Conservation (phyloP, 768 basidiomycete species). For the Rhizopogon rudus region DNA sequence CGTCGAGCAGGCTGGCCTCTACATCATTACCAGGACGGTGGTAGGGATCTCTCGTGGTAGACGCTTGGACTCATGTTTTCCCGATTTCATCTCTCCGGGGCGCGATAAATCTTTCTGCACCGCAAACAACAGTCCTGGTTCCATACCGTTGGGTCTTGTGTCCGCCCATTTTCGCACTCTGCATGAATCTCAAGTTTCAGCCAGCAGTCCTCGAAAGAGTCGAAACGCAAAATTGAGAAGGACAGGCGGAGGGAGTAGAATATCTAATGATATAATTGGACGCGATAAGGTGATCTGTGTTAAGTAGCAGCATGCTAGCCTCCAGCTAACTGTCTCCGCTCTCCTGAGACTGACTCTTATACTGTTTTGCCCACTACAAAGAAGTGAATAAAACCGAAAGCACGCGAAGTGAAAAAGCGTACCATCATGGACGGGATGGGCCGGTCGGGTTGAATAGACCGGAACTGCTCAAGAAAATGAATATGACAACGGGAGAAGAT, state of each 20-base stretch:
- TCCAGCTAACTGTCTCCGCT: neutral
- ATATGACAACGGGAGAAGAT: neutral
- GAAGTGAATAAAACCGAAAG: constrained; percentile 2
- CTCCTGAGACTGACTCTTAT: constrained; percentile 24
- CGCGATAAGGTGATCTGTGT: neutral
- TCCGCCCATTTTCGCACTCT: too few species aligned
- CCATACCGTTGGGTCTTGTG: constrained; percentile 1
- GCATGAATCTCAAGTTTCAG: neutral
- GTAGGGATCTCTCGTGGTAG: constrained; percentile 48
- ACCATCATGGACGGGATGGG: constrained; percentile 81
- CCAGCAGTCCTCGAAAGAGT: neutral
- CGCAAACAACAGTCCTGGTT: constrained; percentile 55
- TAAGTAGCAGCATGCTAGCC: neutral
- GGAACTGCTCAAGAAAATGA: constrained; percentile 35
- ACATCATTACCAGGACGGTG: constrained; percentile 35
- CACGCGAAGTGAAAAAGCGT: constrained; percentile 19
- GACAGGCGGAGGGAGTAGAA: neutral
- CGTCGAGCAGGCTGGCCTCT: constrained; percentile 25
- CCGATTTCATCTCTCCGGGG: constrained; percentile 50
- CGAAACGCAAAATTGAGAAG: neutral
- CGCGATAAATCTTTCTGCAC: constrained; percentile 44
- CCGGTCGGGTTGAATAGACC: constrained; percentile 54
- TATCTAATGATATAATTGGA: neutral
- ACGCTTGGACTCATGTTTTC: constrained; percentile 43
- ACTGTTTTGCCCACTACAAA: constrained; percentile 48